phyloP scores from a whole-genome alignment of 768 basidiomycete species.

The Panus rudis region DNA sequence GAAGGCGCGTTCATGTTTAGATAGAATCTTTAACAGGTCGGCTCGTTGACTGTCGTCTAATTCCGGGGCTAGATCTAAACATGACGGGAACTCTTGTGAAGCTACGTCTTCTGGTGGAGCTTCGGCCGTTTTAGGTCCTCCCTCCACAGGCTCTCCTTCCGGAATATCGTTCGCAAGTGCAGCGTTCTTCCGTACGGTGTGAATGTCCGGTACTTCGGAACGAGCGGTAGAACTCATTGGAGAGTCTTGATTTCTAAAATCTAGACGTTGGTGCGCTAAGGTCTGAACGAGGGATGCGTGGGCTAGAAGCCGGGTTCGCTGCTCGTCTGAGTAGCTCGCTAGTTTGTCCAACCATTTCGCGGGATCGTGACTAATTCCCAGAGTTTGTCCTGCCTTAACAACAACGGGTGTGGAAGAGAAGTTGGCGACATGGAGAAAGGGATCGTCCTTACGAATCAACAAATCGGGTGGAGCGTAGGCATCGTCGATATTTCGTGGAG shows the following conservation, averaged over 20 bases:
- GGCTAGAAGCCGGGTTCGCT: not conserved
- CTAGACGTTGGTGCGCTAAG: not conserved
- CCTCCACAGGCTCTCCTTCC: constrained; percentile 17
- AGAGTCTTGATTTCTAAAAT: not conserved
- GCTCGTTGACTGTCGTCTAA: not conserved
- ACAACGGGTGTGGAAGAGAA: constrained; percentile 2
- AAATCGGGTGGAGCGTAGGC: constrained; percentile 5
- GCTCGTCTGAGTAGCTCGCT: not conserved
- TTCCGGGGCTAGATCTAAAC: not conserved
- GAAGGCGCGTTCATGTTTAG: constrained; percentile 13
- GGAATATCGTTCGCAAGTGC: constrained; percentile 1
- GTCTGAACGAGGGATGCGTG: not conserved
- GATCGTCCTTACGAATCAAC: not conserved
- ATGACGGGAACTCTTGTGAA: not conserved
- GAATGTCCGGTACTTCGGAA: not conserved
- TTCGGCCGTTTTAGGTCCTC: constrained; percentile 26
- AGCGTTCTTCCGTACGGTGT: not conserved
- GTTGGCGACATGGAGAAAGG: constrained; percentile 7
- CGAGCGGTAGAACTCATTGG: constrained; percentile 4
- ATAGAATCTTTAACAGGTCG: not conserved
- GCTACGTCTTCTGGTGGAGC: constrained; percentile 12
- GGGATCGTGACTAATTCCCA: constrained; percentile 6
- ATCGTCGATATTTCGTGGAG: not conserved
- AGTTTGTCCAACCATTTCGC: constrained; percentile 5
- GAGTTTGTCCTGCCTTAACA: constrained; percentile 1